A percentile compares a stretch with the other conserved stretches of the same genome.
phyloP scores from a whole-genome alignment of 495 filamentous ascomycete genomes.

The Lasiosphaeria hispida region DNA sequence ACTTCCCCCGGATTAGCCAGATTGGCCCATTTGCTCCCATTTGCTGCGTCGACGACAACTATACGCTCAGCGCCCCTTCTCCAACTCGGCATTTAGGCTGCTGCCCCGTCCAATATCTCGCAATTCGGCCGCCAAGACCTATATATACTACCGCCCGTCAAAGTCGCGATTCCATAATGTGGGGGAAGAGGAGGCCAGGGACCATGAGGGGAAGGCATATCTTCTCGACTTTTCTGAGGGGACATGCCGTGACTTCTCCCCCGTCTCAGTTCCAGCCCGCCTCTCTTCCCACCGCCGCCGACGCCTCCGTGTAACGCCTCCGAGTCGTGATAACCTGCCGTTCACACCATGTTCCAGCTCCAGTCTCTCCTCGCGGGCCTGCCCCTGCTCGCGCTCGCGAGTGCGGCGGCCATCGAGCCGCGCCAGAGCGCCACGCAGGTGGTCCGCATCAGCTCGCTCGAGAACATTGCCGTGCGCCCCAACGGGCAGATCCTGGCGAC shows the following conservation, averaged over 20 bases:
- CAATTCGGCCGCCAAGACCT: conserved; percentile 14
- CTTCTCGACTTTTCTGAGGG: not conserved
- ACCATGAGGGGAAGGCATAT: not conserved
- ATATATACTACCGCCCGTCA: conserved; percentile 11
- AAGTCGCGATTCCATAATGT: conserved; percentile 7
- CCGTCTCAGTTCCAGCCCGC: not conserved
- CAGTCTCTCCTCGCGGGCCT: conserved; percentile 18
- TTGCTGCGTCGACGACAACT: not conserved
- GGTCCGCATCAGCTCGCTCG: conserved; percentile 36
- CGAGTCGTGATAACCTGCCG: not conserved
- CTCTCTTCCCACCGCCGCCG: not conserved
- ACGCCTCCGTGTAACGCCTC: no score
- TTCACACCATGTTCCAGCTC: conserved; percentile 28
- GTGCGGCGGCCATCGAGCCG: conserved; percentile 24
- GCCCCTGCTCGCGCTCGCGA: conserved; percentile 22
- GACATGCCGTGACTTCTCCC: not conserved
- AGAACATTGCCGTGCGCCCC: conserved; percentile 48
- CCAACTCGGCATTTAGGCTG: conserved; percentile 18
- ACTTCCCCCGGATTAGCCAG: conserved; percentile 3
- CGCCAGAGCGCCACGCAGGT: conserved; percentile 34
- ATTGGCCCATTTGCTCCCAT: not conserved
- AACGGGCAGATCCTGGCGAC: conserved; percentile 46
- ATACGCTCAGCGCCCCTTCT: not conserved
- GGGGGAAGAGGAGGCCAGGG: not conserved
- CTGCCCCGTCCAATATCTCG: conserved; percentile 13